phyloP scores from a whole-genome alignment of 129 eudicot genomes.

The Escallonia herrerae region DNA sequence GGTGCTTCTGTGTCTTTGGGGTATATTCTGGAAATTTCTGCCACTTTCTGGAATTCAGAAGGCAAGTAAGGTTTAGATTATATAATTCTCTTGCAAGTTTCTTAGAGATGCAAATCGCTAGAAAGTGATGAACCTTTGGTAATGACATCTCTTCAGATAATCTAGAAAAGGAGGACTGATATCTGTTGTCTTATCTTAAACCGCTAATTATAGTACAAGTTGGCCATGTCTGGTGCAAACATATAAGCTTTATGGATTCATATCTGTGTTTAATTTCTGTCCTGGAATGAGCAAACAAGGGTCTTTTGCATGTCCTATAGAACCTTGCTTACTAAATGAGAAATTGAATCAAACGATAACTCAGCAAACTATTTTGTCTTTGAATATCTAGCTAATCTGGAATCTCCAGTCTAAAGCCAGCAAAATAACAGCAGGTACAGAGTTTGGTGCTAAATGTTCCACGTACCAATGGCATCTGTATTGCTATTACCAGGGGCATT shows the following conservation, averaged over 20 bases:
- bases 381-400: too few species aligned
- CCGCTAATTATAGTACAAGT: background rate
- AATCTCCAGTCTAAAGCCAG: too few species aligned
- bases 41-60: slow-evolving; percentile 51
- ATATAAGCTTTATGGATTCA: too few species aligned
- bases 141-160: background rate
- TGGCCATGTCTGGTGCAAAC: too few species aligned
- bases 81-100: background rate
- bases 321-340: background rate
- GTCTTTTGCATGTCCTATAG: background rate
- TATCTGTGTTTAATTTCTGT: background rate
- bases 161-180: too few species aligned
- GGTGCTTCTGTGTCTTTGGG: slow-evolving; percentile 95
- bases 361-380: too few species aligned
- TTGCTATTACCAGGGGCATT: too few species aligned
- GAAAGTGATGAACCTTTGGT: background rate
- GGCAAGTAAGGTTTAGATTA: background rate
- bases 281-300: slow-evolving; percentile 4
- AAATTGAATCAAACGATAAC: too few species aligned
- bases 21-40: slow-evolving; percentile 65
- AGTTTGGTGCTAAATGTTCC: too few species aligned
- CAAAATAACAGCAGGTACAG: too few species aligned
- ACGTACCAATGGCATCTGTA: too few species aligned
- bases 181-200: background rate
- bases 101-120: background rate